Evolutionary conservation across 257 asterid species (phyloP).

Genomic region (Nicotiana tomentosiformis): DNA sequence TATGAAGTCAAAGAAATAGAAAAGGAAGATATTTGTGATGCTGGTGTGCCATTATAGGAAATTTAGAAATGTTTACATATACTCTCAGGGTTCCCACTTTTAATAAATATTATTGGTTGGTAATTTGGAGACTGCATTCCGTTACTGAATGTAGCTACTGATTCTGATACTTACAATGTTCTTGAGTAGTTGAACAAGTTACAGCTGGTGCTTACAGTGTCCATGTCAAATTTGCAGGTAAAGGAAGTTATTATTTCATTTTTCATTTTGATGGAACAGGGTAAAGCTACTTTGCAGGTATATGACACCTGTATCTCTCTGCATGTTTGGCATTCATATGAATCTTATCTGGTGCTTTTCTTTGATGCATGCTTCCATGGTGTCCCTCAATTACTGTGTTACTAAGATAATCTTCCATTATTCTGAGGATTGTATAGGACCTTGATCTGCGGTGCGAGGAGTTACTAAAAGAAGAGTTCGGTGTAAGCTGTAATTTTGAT

Average conservation of each 20-base stretch:
- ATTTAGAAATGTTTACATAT: not conserved
- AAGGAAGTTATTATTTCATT: slow-evolving; percentile 94
- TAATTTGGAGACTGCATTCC: slow-evolving; percentile 2
- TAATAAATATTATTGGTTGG: not conserved
- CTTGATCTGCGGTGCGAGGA: slow-evolving; percentile 90
- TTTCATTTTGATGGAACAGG: slow-evolving; percentile 95
- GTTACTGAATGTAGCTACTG: slow-evolving; percentile 11
- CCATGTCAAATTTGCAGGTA: slow-evolving; percentile 55
- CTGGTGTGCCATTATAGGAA: not conserved
- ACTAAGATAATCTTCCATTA: slow-evolving; percentile 1
- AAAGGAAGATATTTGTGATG: not conserved
- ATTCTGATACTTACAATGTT: not conserved
- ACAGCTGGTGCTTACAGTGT: slow-evolving; percentile 1
- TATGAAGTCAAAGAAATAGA: not conserved
- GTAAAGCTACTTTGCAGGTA: slow-evolving; percentile 93
- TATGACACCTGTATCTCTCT: not conserved
- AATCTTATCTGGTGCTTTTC: not conserved
- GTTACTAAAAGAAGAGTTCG: slow-evolving; percentile 85
- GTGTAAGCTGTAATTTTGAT: slow-evolving; percentile 76
- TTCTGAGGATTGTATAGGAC: slow-evolving; percentile 40
- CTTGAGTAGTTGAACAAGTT: not conserved
- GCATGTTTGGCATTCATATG: slow-evolving; percentile 14
- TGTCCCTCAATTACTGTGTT: slow-evolving; percentile 4
- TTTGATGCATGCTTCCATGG: not conserved
- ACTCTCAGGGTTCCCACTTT: not conserved